phyloP scores from a whole-genome alignment of 345 rosid genomes.

The Brassica incana region DNA sequence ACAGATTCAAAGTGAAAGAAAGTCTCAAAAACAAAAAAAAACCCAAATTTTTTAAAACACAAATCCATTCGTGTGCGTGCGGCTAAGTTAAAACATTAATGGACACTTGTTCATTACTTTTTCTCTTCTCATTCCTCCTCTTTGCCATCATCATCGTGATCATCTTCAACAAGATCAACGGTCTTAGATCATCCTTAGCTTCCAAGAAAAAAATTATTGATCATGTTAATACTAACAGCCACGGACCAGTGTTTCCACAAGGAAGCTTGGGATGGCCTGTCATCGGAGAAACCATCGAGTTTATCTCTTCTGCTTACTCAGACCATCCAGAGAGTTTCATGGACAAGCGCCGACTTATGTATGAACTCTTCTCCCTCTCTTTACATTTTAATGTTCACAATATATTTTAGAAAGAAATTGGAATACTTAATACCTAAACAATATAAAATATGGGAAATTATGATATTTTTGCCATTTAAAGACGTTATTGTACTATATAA shows the following conservation, averaged over 20 bases:
- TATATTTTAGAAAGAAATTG: neutral
- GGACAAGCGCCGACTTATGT: slow-evolving; percentile 76
- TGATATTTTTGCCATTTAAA: neutral
- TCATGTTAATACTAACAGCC: slow-evolving; percentile 1
- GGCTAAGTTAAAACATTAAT: slow-evolving; percentile 21
- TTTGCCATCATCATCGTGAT: slow-evolving; percentile 27
- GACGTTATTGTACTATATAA: neutral
- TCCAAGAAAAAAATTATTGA: slow-evolving; percentile 21
- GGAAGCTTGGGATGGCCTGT: slow-evolving; percentile 92
- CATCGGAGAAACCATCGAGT: slow-evolving; percentile 87
- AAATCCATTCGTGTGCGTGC: slow-evolving; percentile 41
- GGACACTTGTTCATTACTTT: slow-evolving; percentile 46
- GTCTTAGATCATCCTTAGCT: slow-evolving; percentile 25
- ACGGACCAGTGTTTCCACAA: slow-evolving; percentile 46
- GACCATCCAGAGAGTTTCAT: slow-evolving; percentile 90
- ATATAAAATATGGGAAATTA: neutral
- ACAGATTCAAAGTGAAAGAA: slow-evolving; percentile 40
- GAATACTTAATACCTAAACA: neutral
- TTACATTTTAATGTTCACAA: neutral
- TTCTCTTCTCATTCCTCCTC: slow-evolving; percentile 34
- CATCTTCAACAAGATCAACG: slow-evolving; percentile 40
- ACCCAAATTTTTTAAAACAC: slow-evolving; percentile 11
- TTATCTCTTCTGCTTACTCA: slow-evolving; percentile 74
- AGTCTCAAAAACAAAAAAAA: slow-evolving; percentile 22
- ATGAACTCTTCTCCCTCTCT: slow-evolving; percentile 24